These are phyloP conservation scores for Coemansia aciculifera DNA, from an alignment of 192 early-diverging fungal genomes.

Conservation along the genomic window DNA sequence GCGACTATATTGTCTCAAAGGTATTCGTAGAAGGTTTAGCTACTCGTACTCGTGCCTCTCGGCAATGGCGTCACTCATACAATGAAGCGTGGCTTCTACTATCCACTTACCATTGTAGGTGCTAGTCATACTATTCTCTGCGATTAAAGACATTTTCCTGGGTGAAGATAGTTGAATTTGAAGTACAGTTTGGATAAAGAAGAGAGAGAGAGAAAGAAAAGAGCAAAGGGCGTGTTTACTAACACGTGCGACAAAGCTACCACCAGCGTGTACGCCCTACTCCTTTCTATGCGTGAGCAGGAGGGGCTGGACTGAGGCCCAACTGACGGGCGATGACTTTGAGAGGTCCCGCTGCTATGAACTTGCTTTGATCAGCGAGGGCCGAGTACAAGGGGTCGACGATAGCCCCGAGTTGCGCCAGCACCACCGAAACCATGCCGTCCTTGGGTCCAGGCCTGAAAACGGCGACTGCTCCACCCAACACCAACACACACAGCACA, in stretches of 20 bases:
- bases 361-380: slow-evolving; percentile 30
- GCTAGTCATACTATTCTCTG: background rate
- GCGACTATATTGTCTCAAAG: background rate
- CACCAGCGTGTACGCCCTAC: background rate
- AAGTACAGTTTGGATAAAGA: background rate
- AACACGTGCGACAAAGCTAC: background rate
- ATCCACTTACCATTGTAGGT: background rate
- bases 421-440: slow-evolving; percentile 22
- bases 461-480: slow-evolving; percentile 24
- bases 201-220: background rate
- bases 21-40: background rate
- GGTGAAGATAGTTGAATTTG: slow-evolving; percentile 5
- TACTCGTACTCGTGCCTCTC: background rate
- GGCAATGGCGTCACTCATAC: background rate
- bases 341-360: slow-evolving; percentile 19
- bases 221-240: background rate
- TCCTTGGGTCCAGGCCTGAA: slow-evolving; percentile 35
- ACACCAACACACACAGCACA: slow-evolving; percentile 22
- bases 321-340: slow-evolving; percentile 23
- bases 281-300: background rate
- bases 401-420: slow-evolving; percentile 35
- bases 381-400: slow-evolving; percentile 35
- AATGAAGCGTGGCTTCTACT: background rate
- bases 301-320: slow-evolving; percentile 26
- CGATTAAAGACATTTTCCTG: background rate